These are phyloP conservation scores for Ceratocystis ficicola DNA, from an alignment of 2,329 filamentous ascomycete genomes.

Conservation along the genomic window DNA sequence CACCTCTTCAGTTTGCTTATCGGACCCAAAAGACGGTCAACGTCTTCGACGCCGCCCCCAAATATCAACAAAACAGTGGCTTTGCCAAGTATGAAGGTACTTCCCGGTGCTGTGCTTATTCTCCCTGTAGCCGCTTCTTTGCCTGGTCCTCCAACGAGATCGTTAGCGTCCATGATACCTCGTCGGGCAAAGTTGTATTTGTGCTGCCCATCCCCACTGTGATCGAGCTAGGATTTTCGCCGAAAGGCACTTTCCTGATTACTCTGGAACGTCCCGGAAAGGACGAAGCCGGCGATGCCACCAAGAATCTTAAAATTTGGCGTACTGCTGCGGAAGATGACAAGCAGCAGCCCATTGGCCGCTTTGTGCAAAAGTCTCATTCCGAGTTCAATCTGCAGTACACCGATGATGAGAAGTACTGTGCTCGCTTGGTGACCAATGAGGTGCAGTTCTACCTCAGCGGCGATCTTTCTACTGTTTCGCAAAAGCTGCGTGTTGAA, in stretches of 20 bases:
- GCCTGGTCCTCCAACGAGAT: constrained; percentile 84
- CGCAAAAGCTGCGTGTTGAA: constrained; percentile 91
- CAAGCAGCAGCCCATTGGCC: constrained; percentile 64
- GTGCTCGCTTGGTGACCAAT: constrained; percentile 86
- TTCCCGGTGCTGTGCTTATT: constrained; percentile 89
- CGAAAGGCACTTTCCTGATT: constrained; percentile 80
- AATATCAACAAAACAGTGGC: constrained; percentile 72
- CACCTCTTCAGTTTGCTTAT: constrained; percentile 90
- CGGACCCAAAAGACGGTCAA: constrained; percentile 95
- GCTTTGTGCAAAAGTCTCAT: constrained; percentile 92
- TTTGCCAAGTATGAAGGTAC: constrained; percentile 85
- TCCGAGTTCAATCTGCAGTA: constrained; percentile 97
- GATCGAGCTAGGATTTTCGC: constrained; percentile 90
- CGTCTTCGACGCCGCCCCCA: constrained; percentile 78
- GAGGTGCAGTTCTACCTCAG: constrained; percentile 96
- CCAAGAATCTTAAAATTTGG: constrained; percentile 85
- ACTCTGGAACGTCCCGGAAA: constrained; percentile 92
- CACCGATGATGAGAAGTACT: constrained; percentile 83
- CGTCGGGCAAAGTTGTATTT: constrained; percentile 60
- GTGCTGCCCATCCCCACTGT: constrained; percentile 70
- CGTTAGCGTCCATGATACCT: constrained; percentile 75
- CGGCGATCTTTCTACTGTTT: constrained; percentile 69
- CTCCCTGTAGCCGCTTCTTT: constrained; percentile 84
- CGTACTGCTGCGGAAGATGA: constrained; percentile 58
- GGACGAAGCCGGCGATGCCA: constrained; percentile 48